Evolutionary conservation across 1,284 basidiomycete species (phyloP), one percentile per base, ranked within the genome.

Genomic region (Fomitiporia mediterranea): DNA sequence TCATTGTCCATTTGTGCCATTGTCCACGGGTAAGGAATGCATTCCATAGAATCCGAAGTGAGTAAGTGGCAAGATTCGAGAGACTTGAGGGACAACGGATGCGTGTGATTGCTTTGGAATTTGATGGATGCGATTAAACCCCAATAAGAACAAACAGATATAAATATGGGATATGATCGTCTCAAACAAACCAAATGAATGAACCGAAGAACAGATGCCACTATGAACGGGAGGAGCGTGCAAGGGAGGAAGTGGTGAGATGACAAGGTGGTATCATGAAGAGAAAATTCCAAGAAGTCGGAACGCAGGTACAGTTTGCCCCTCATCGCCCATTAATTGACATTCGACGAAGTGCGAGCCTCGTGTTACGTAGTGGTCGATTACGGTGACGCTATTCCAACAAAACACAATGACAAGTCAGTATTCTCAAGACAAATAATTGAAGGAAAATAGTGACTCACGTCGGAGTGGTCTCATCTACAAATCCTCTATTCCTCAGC

Each of bases 271-370:
- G 25, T 3, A 37, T 69, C 68, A 91, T 57, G 86, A 86, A 37
- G 87, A 69, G 65, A 91, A 91, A 51, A 95, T 77, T 46, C 91
- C 92, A 30, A 94, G 79, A 63, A 95, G 84, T 74, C 88, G 92
- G 78, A 95, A 95, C 40, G 81, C 74, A 21, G 86, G 78, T 9
- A 89, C 83, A 42, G 72, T 72, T 64, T 81, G 73, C 2, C 91
- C 92, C 68, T 91, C 91, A 60, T 90, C 86, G 13, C 93, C 93
- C 60, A 85, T 64, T 50, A 94, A 69, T 66, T 83, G 70, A 66
- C 92, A 95, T 67, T 95, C 91, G 55, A 94, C 87, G 66, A 79
- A 95, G 68, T 96, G 94, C 48, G 85, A 83, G 4, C 93, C 93
- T 27, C 81, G 72, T 15, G 80, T 66, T 23, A 96, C 93, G 57